These are phyloP conservation scores for Candida tibetensis DNA, from an alignment of 805 yeast genomes.

Conservation along the genomic window DNA sequence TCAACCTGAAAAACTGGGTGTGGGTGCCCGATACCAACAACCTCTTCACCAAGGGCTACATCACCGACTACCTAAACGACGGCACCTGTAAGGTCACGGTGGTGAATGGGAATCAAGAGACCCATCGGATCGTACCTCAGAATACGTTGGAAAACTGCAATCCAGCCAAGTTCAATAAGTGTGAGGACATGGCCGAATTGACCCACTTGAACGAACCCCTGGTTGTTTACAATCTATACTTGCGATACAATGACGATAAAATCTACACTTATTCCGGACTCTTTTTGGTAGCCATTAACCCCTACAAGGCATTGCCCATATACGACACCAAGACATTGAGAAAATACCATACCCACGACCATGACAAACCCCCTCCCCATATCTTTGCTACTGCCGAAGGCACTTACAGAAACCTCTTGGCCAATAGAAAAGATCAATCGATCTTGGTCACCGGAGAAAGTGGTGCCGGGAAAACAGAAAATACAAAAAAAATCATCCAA, in stretches of 20 bases:
- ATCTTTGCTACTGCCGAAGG: conserved; percentile 87
- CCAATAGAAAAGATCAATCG: conserved; percentile 74
- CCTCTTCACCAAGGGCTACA: conserved; percentile 60
- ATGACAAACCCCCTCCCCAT: conserved; percentile 64
- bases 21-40: conserved; percentile 66
- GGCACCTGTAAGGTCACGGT: conserved; percentile 37
- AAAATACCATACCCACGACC: conserved; percentile 46
- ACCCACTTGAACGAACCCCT: conserved; percentile 95
- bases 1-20: conserved; percentile 57
- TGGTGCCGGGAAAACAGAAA: conserved; percentile 99
- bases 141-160: conserved; percentile 62
- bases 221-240: conserved; percentile 78
- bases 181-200: conserved; percentile 92
- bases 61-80: conserved; percentile 43
- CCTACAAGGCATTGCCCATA: conserved; percentile 72
- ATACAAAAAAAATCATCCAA: conserved; percentile 91
- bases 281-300: conserved; percentile 92
- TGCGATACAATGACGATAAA: conserved; percentile 71
- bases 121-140: conserved; percentile 40
- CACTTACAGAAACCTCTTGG: conserved; percentile 73
- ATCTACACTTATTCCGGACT: conserved; percentile 95
- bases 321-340: conserved; percentile 60
- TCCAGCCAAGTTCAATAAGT: conserved; percentile 86
- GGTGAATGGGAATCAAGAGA: conserved; percentile 41
- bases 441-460: conserved; percentile 98